Evolutionary conservation across 2,329 filamentous ascomycete species (phyloP), one percentile per base, ranked within the genome.

Genomic region (Ophiocordyceps sinensis): DNA sequence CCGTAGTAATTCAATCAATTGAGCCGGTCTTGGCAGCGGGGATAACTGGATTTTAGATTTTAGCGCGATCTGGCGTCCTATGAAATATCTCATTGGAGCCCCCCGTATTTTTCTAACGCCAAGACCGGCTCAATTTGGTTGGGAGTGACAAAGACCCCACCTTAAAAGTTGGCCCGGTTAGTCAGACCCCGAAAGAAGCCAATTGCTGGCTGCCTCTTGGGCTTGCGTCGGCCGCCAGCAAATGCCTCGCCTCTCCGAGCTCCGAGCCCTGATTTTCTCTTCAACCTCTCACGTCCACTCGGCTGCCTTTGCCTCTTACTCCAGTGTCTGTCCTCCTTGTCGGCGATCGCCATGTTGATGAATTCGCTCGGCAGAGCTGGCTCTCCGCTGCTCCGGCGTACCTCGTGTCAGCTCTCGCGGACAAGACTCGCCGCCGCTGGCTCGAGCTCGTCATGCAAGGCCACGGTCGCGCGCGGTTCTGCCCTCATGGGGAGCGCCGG

Each of bases 321-420:
- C 13, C 19, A 28, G 14, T 39, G 3, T 6, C 8, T 14, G 36
- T 34, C 17, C 19, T 23, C 19, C 29, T 47, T 46, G 41, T 42
- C 43, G 43, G 38, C 46, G 55, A 58, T 60, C 66, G 72, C 63
- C 67, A 86, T 86, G 82, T 73, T 85, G 72, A 78, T 79, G 67
- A 75, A 73, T 61, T 75, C 78, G 51, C 63, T 85, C 51, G 71
- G 71, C 54, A 72, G 72, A 63, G 75, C 76, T 63, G 73, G 77
- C 68, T 70, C 71, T 58, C 73, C 74, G 68, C 73, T 83, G 63
- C 61, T 75, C 40, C 64, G 66, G 41, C 62, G 64, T 56, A 68
- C 70, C 62, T 68, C 68, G 64, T 67, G 65, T 59, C 62, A 62
- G 47, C 49, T 60, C 49, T 47, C 56, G 42, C 54, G 60, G 34